Evolutionary conservation across 2,329 filamentous ascomycete genomes (phyloP), one percentile per base, ranked within the genome.

Genomic region (Sarocladium strictum): DNA sequence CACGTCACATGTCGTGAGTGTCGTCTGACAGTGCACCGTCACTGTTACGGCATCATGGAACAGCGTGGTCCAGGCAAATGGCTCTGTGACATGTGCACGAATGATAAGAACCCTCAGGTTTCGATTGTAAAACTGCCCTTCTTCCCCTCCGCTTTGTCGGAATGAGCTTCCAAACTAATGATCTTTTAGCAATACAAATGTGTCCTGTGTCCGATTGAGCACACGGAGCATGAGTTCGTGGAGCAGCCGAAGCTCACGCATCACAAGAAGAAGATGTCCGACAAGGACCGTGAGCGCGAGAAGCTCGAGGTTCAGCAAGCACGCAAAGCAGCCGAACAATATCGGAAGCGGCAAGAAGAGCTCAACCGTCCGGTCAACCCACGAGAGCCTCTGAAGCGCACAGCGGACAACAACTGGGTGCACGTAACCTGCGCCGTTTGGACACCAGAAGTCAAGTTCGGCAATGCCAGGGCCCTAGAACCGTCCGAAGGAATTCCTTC

Each of bases 341-440:
- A 96, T 68, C 83, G 84, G 38, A 87, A 87, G 66, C 86, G 84
- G 64, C 93, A 99, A 70, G 83, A 90, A 65, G 87, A 93, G 57
- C 83, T 87, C 63, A 90, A 91, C 61, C 87, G 92, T 49, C 93
- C 94, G 1, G 71, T 87, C 33, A 83, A 90, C 59, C 94, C 94
- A 24, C 84, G 94, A 49, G 94, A 97, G 67, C 87, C 94, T 3
- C 76, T 99, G 58, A 99, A 99, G 72, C 84, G 90, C 50, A 99
- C 94, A 0, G 89, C 88, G 3, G 91, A 95, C 67, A 97, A 97
- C 72, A 97, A 97, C 65, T 99, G 94, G 94, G 90, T 97, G 15
- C 94, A 99, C 67, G 90, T 97, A 26, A 86, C 87, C 35, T 99
- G 94, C 65, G 92, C 94, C 1, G 77, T 96, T 17, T 97, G 90